Percentiles rank a stretch among this genome's conserved stretches.
phyloP scores from a whole-genome alignment of 192 early-diverging fungal genomes.

The Coemansia sp. region DNA sequence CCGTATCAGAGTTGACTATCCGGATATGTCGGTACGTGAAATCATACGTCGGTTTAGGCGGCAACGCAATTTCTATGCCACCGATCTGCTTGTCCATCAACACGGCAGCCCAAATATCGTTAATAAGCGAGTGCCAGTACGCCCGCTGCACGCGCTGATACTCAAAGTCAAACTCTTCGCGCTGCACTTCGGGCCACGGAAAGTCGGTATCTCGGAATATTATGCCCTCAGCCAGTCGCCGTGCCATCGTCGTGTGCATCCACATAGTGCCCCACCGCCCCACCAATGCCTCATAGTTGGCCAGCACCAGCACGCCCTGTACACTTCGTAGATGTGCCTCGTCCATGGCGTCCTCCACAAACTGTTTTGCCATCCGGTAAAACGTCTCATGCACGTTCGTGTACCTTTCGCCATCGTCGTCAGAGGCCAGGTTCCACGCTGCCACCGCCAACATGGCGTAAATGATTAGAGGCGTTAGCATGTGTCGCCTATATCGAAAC shows the following conservation, averaged over 20 bases:
- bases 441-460: slow-evolving; percentile 53
- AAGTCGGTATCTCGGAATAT: slow-evolving; percentile 49
- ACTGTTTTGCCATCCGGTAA: slow-evolving; percentile 44
- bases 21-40: slow-evolving; percentile 41
- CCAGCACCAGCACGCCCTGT: slow-evolving; percentile 48
- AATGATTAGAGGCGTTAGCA: slow-evolving; percentile 52
- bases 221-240: slow-evolving; percentile 47
- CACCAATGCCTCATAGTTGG: slow-evolving; percentile 53
- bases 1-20: slow-evolving; percentile 14
- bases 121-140: slow-evolving; percentile 55
- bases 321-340: slow-evolving; percentile 51
- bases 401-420: slow-evolving; percentile 30
- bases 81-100: slow-evolving; percentile 53
- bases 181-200: slow-evolving; percentile 49
- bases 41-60: slow-evolving; percentile 38
- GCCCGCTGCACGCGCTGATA: slow-evolving; percentile 50
- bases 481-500: slow-evolving; percentile 49
- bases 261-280: slow-evolving; percentile 54
- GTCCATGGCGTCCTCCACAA: slow-evolving; percentile 53
- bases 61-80: slow-evolving; percentile 40
- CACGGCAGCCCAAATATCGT: slow-evolving; percentile 52
- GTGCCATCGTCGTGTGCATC: slow-evolving; percentile 55
- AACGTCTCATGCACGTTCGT: slow-evolving; percentile 41
- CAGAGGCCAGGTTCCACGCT: slow-evolving; percentile 44
- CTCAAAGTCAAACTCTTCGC: slow-evolving; percentile 47